A percentile compares a stretch with the other conserved stretches of the same genome.
Evolutionary conservation across 768 basidiomycete genomes (phyloP).

Genomic region (Boletus subparvulus): DNA sequence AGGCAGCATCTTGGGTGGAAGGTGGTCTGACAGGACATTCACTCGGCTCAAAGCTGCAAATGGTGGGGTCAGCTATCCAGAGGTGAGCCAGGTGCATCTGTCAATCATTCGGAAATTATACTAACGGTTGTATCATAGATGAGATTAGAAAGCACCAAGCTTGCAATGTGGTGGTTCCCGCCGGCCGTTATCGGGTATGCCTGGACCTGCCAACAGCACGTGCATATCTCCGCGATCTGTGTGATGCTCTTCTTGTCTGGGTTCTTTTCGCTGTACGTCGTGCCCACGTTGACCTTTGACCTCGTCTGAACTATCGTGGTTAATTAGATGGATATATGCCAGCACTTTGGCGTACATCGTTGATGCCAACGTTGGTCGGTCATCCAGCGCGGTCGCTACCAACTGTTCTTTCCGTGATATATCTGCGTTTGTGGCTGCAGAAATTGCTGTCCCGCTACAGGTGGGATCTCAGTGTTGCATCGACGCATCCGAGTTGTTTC

Average conservation of each 20-base stretch:
- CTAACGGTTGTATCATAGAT: conserved; percentile 43
- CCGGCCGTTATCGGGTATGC: conserved; percentile 66
- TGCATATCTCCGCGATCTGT: conserved; percentile 69
- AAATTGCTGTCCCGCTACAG: conserved; percentile 77
- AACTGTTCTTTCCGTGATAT: conserved; percentile 77
- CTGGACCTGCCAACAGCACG: conserved; percentile 68
- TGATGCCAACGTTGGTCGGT: conserved; percentile 81
- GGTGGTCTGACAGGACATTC: conserved; percentile 57
- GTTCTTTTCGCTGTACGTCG: conserved; percentile 67
- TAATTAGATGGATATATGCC: conserved; percentile 57
- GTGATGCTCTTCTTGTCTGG: conserved; percentile 74
- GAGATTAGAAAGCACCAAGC: conserved; percentile 66
- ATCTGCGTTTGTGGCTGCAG: conserved; percentile 65
- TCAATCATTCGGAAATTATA: not conserved
- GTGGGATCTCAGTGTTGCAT: not conserved
- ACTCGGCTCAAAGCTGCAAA: conserved; percentile 45
- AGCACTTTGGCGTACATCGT: conserved; percentile 84
- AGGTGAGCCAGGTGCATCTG: conserved; percentile 44
- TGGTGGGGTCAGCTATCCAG: conserved; percentile 55
- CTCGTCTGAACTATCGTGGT: not conserved
- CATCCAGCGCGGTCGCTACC: conserved; percentile 71
- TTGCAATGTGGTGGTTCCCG: conserved; percentile 54
- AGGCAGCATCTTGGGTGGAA: conserved; percentile 59
- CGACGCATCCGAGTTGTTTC: not conserved
- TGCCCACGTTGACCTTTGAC: not conserved